Evolutionary conservation across 1,139 yeast genomes (phyloP), one percentile per base, ranked within the genome.

Genomic region (Zygosaccharomyces pseudobailii): DNA sequence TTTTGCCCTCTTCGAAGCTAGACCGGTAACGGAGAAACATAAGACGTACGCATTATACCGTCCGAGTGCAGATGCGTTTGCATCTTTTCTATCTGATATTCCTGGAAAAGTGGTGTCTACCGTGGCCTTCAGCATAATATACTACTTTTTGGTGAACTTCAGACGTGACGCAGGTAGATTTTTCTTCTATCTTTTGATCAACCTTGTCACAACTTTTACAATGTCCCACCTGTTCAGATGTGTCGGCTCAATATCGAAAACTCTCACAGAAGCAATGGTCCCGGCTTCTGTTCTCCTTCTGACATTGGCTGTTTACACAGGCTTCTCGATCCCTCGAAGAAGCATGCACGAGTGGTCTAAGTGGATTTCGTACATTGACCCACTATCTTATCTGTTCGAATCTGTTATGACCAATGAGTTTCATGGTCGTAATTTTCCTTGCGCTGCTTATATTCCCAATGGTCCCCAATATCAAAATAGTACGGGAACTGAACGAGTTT

Each of bases 1-100:
- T 50, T 74, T 81, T 65, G 67, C 82, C n/a, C 67, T 80, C 49
- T 76, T 70, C 54, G 84, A 79, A 57, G 79, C 84, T 13, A 75
- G 88, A 54, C 78, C 81, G 2, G 78, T 84, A 53, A 84, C 82
- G 17, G 87, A 82, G 60, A 84, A 84, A 59, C 90, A 84, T 55
- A 79, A 80, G 56, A 71, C 75, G 41, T 83, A 76, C 61, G 84
- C 85, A 0, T 66, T 82, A 43, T 82, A 82, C 57, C 82, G 80
- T 51, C 87, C 87, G 4, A 73, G 84, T 23, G 83, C 86, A 3
- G 86, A 82, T 56, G 86, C 87, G 0, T 52, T 80, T 5, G 82
- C 85, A 0, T 75, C 82, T 17, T 71, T 82, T 45, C 53, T 80
- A 35, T 74, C 84, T 3, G 85, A 82, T 50, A 58, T 82, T 48